Percentiles rank a stretch among this genome's conserved stretches.
These are phyloP conservation scores for Phytophthora tentaculata DNA, from an alignment of 352 stramenopile genomes.

Conservation along the genomic window DNA sequence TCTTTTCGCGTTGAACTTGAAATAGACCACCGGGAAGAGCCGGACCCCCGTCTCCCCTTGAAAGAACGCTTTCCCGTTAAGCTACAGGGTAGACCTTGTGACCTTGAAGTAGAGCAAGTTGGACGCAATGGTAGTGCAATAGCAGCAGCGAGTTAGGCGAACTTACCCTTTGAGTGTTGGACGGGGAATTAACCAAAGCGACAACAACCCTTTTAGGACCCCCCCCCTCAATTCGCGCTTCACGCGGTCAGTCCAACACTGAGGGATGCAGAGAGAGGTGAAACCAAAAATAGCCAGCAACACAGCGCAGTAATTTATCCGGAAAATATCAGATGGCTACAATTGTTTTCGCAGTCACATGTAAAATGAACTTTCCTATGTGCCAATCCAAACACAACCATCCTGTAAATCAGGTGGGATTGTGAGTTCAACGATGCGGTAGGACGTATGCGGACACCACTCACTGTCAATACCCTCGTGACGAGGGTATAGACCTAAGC, in stretches of 20 bases:
- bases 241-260: background rate
- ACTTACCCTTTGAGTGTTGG: constrained; percentile 1
- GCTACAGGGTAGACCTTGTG: constrained; percentile 10
- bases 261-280: background rate
- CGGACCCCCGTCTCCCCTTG: background rate
- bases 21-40: background rate
- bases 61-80: background rate
- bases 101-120: background rate
- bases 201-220: constrained; percentile 1
- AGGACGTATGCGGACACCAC: no score
- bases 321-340: background rate
- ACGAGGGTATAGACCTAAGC: no score
- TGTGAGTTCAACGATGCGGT: background rate
- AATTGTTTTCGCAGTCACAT: background rate
- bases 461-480: no score
- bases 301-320: background rate
- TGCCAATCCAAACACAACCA: background rate
- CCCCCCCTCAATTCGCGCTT: constrained; percentile 2
- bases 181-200: constrained; percentile 3
- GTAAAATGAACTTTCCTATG: background rate
- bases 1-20: background rate
- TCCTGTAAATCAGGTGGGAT: background rate
- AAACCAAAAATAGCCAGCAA: background rate
- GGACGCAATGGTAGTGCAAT: background rate
- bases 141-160: background rate